Evolutionary conservation across 495 filamentous ascomycete genomes (phyloP).

Genomic region (Xylaria longipes): DNA sequence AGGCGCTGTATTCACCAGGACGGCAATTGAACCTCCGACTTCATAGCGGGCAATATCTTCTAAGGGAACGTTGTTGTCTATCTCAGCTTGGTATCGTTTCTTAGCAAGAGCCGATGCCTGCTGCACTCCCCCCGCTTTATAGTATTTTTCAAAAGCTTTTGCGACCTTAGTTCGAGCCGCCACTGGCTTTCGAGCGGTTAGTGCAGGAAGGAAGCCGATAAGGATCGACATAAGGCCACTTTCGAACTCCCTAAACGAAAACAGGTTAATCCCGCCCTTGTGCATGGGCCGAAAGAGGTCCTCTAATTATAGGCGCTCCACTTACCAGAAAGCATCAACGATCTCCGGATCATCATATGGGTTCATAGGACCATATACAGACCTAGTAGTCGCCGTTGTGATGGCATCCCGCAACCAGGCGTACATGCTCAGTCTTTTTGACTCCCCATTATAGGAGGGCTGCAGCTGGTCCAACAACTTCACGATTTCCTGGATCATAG

Average conservation of each 20-base stretch:
- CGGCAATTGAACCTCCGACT: conserved; percentile 43
- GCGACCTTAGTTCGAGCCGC: conserved; percentile 45
- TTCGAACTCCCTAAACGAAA: conserved; percentile 51
- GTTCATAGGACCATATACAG: conserved; percentile 58
- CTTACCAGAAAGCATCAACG: conserved; percentile 55
- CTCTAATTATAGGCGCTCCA: not conserved
- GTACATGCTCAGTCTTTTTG: conserved; percentile 25
- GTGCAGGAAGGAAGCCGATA: conserved; percentile 43
- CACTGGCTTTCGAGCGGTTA: conserved; percentile 51
- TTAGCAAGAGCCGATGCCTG: conserved; percentile 43
- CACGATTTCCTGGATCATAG: conserved; percentile 40
- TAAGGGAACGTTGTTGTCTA: conserved; percentile 41
- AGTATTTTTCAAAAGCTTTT: conserved; percentile 52
- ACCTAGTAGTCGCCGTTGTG: conserved; percentile 55
- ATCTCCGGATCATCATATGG: conserved; percentile 51
- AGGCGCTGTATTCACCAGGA: conserved; percentile 56
- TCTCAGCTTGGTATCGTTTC: conserved; percentile 41
- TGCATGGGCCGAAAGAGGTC: not conserved
- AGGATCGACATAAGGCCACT: conserved; percentile 45
- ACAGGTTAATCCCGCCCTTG: not conserved
- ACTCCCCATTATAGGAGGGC: conserved; percentile 20
- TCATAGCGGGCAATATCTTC: conserved; percentile 54
- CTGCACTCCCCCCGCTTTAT: conserved; percentile 39
- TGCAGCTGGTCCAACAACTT: conserved; percentile 27
- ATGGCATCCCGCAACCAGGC: conserved; percentile 53